Evolutionary conservation across 768 basidiomycete genomes (phyloP).

Genomic region (Russula ochroleuca): DNA sequence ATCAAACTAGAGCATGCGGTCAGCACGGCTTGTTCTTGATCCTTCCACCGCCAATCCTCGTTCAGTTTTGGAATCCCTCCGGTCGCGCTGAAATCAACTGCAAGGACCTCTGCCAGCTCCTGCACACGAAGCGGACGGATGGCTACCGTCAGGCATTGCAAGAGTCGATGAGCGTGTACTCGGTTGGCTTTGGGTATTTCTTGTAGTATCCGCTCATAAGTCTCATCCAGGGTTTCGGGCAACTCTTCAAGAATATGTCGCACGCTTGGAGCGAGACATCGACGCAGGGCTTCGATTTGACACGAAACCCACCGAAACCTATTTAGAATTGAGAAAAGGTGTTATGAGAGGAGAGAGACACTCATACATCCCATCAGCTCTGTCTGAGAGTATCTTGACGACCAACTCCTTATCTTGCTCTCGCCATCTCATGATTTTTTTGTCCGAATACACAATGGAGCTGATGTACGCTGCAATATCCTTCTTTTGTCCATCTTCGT

Average conservation of each 20-base stretch:
- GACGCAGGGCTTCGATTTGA: not conserved
- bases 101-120: not conserved
- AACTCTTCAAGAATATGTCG: not conserved
- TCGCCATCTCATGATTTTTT: not conserved
- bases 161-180: not conserved
- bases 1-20: not conserved
- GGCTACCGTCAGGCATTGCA: not conserved
- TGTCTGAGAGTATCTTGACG: not conserved
- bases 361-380: not conserved
- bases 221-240: not conserved
- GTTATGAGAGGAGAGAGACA: not conserved
- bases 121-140: not conserved
- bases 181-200: not conserved
- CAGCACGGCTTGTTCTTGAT: constrained; percentile 3
- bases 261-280: not conserved
- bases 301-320: not conserved
- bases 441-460: not conserved
- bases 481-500: not conserved
- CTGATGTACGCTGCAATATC: not conserved
- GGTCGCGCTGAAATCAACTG: not conserved
- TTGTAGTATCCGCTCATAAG: not conserved
- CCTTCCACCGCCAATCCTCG: not conserved
- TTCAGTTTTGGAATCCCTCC: not conserved
- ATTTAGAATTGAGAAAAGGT: not conserved
- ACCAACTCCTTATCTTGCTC: not conserved